Base-by-base conservation (phyloP, 805 yeast genomes). In the Candida insectalens region DNA sequence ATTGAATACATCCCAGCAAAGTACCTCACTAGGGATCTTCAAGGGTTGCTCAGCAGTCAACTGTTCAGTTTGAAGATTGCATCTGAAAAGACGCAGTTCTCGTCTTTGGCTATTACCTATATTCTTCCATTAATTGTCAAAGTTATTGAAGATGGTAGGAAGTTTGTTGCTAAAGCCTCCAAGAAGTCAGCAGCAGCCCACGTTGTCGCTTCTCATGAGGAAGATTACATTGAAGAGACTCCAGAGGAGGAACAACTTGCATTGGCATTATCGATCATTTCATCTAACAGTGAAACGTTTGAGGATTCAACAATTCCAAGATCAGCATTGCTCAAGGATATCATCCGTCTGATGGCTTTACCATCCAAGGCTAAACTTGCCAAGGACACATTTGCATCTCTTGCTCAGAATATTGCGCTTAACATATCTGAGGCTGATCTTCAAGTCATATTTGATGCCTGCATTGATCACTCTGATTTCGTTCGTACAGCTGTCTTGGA, bases 211-310 rank as follows among this genome's bases (percentile, higher is more conserved):
- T 21, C 23, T 21, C 59, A 56, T 5, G 78, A 76, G 20, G 62
- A 77, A 3, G 94, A 83, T 46, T 82, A 78, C 51, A 70, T 70
- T 20, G 89, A 84, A 36, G 95, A 83, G 52, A 84, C 77, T 44
- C 77, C 77, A n/a, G 87, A 82, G 50, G 96, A 88, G 54, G 96
- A 87, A 51, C 89, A 83, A 46, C 61, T 87, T 32, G 55, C 82
- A 32, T 60, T 89, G 37, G 81, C 89, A 0, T 56, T 88, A 45
- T 94, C 83, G 47, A 75, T 87, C 27, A 63, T 89, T 36, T 65
- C 76, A 27, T 68, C 69, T 2, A 88, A 82, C 47, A 69, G 78
- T 16, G 87, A 76, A 42, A 67, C 65, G 10, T 80, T 92, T 50
- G 74, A 69, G 43, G 77, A 79, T 47, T 65, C 66, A 0, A 54